Percentiles rank a stretch among this genome's conserved stretches.
Conservation (phyloP, 441 rosid species). For the Bocquillonia castaneifolia region DNA sequence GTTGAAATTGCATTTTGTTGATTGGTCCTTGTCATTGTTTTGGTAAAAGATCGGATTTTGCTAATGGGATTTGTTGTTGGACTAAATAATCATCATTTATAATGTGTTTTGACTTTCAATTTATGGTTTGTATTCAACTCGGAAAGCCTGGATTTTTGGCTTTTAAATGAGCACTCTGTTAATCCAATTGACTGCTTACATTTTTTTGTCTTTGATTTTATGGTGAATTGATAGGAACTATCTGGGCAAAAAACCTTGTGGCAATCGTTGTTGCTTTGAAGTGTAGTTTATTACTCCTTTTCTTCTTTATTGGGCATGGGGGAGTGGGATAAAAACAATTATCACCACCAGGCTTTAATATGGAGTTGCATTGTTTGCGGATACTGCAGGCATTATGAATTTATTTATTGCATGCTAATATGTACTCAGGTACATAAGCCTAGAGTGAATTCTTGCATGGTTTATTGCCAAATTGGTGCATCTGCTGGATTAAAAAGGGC, state of each 20-base stretch:
- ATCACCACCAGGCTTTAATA: background rate
- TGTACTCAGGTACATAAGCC: background rate
- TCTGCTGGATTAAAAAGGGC: background rate
- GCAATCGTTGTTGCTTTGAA: background rate
- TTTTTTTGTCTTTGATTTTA: background rate
- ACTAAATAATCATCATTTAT: background rate
- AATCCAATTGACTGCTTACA: background rate
- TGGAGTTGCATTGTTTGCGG: background rate
- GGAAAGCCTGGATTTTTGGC: background rate
- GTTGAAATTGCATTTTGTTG: background rate
- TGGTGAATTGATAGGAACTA: background rate
- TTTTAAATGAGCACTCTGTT: slow-evolving; percentile 1
- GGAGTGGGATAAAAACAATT: background rate
- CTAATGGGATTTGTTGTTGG: slow-evolving; percentile 21
- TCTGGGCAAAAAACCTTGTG: background rate
- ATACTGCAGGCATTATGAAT: background rate
- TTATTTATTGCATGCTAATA: background rate
- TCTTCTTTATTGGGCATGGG: background rate
- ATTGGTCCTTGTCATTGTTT: slow-evolving; percentile 8
- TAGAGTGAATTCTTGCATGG: background rate
- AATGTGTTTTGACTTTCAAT: background rate
- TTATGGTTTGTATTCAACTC: background rate
- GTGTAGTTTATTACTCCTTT: background rate
- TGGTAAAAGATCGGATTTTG: slow-evolving; percentile 18
- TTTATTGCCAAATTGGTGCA: background rate